These are phyloP conservation scores for Annulohypoxylon truncatum DNA, from an alignment of 2,329 filamentous ascomycete genomes.

Conservation along the genomic window DNA sequence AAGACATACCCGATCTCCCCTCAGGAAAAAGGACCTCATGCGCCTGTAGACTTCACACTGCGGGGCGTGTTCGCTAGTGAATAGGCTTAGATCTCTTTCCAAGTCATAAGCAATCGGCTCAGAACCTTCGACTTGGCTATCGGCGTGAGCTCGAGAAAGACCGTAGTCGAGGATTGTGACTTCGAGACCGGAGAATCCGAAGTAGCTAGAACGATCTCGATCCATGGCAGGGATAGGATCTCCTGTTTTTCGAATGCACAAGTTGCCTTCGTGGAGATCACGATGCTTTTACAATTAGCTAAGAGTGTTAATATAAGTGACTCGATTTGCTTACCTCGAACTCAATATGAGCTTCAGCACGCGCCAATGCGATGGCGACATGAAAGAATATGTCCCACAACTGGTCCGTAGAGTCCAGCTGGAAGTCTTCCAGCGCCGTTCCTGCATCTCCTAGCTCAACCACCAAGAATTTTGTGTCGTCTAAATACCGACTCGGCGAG, in stretches of 20 bases:
- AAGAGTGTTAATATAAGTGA: not conserved
- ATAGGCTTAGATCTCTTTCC: conserved; percentile 69
- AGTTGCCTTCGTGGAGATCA: conserved; percentile 73
- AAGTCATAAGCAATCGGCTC: conserved; percentile 66
- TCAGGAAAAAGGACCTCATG: conserved; percentile 68
- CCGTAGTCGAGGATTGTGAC: conserved; percentile 75
- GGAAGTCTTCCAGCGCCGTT: conserved; percentile 68
- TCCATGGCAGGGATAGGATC: conserved; percentile 50
- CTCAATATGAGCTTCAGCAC: conserved; percentile 67
- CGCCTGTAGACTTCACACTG: conserved; percentile 73
- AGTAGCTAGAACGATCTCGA: conserved; percentile 53
- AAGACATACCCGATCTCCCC: conserved; percentile 62
- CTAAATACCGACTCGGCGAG: conserved; percentile 68
- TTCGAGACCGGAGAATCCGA: conserved; percentile 70
- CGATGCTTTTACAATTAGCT: conserved; percentile 61
- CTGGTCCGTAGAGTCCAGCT: conserved; percentile 61
- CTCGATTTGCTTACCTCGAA: conserved; percentile 64
- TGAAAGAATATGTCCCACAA: conserved; percentile 74
- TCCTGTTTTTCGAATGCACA: conserved; percentile 64
- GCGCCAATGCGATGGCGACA: conserved; percentile 68
- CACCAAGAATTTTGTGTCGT: conserved; percentile 68
- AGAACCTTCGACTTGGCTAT: conserved; percentile 51
- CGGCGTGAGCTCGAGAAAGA: conserved; percentile 66
- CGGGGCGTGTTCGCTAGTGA: conserved; percentile 68
- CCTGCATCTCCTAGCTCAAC: conserved; percentile 74